phyloP scores from a whole-genome alignment of 257 asterid genomes.

The Solanum infundibuliforme region DNA sequence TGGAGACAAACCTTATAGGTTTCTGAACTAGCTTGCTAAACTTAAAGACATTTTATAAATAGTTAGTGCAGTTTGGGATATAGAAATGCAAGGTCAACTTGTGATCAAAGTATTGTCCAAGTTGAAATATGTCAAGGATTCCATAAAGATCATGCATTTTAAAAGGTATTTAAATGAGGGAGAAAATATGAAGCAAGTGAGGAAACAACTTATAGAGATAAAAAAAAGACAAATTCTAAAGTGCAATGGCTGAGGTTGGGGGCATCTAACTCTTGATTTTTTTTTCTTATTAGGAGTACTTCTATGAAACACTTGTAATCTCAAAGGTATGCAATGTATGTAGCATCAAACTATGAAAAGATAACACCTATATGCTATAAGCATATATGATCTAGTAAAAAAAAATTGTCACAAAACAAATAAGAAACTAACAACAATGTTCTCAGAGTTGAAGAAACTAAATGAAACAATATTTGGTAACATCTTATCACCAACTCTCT shows the following conservation, averaged over 20 bases:
- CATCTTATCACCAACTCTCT: background rate
- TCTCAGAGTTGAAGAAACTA: background rate
- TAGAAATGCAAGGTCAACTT: no score
- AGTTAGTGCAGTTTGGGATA: no score
- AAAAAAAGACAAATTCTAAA: background rate
- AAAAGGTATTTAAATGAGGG: background rate
- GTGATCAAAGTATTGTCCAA: no score
- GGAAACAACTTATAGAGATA: background rate
- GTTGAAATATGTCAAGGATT: no score
- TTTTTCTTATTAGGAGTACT: background rate
- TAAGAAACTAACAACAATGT: background rate
- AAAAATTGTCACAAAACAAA: background rate
- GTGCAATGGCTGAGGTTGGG: background rate
- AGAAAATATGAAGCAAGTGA: background rate
- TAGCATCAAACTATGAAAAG: background rate
- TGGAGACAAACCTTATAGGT: no score
- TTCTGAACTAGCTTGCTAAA: background rate
- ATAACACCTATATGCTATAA: background rate
- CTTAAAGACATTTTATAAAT: no score
- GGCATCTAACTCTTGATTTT: background rate
- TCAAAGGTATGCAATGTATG: background rate
- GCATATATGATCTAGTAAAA: background rate
- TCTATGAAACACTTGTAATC: background rate
- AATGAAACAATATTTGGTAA: background rate
- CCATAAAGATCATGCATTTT: no score